phyloP scores from a whole-genome alignment of 805 yeast genomes.

The Ogataea methanolica region DNA sequence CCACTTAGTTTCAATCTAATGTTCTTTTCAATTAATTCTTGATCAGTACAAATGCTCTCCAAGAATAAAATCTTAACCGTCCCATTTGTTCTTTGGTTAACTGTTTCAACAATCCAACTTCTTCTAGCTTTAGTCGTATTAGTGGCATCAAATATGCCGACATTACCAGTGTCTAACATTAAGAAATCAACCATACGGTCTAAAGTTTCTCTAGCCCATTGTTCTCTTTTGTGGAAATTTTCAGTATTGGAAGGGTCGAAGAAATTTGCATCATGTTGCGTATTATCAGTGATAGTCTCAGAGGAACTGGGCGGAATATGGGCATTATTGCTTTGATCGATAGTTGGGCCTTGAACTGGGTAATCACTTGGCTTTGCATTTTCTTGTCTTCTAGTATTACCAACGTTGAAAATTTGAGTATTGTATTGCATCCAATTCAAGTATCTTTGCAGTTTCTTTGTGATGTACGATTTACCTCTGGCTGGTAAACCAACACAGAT shows the following conservation, averaged over 20 bases:
- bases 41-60: slow-evolving; percentile 85
- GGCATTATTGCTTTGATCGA: slow-evolving; percentile 2
- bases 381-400: slow-evolving; percentile 61
- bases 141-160: slow-evolving; percentile 59
- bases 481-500: slow-evolving; percentile 78
- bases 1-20: slow-evolving; percentile 83
- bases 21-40: slow-evolving; percentile 73
- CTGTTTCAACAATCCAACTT: slow-evolving; percentile 34
- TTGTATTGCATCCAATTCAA: slow-evolving; percentile 57
- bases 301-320: neutral
- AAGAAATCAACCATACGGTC: slow-evolving; percentile 41
- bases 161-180: slow-evolving; percentile 38
- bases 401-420: slow-evolving; percentile 69
- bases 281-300: slow-evolving; percentile 4
- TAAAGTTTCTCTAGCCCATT: slow-evolving; percentile 49
- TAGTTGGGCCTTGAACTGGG: slow-evolving; percentile 33
- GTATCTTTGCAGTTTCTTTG: slow-evolving; percentile 58
- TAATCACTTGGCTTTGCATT: slow-evolving; percentile 36
- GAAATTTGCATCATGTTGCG: slow-evolving; percentile 36
- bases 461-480: slow-evolving; percentile 68
- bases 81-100: slow-evolving; percentile 30
- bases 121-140: slow-evolving; percentile 47
- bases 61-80: slow-evolving; percentile 37
- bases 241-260: slow-evolving; percentile 41
- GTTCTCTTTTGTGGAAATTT: slow-evolving; percentile 40